Evolutionary conservation across 2,329 filamentous ascomycete genomes (phyloP).

Genomic region (Claviceps capensis): DNA sequence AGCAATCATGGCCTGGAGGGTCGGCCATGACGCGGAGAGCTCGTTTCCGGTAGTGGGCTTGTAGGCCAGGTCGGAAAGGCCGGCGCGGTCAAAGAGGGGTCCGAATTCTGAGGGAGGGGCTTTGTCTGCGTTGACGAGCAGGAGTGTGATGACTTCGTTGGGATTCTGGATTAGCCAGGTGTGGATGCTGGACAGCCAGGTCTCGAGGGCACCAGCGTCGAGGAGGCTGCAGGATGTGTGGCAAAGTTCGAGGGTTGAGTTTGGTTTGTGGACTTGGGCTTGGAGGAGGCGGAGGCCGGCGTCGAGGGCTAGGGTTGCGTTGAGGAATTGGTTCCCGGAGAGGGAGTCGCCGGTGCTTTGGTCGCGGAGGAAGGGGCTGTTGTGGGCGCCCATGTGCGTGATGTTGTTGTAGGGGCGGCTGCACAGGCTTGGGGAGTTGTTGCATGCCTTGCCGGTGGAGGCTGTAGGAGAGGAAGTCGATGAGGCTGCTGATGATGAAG

Average conservation of each 20-base stretch:
- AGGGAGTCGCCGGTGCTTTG: conserved; percentile 44
- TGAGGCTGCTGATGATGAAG: conserved; percentile 8
- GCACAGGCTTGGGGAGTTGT: conserved; percentile 69
- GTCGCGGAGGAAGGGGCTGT: conserved; percentile 59
- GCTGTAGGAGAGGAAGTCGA: conserved; percentile 5
- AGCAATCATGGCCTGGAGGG: conserved; percentile 54
- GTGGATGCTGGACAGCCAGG: conserved; percentile 52
- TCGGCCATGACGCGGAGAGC: conserved; percentile 48
- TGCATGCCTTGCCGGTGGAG: conserved; percentile 41
- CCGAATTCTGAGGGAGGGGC: conserved; percentile 41
- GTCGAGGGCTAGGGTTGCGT: conserved; percentile 56
- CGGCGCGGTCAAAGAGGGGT: conserved; percentile 38
- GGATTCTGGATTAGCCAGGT: conserved; percentile 56
- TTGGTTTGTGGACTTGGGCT: conserved; percentile 53
- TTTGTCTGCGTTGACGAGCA: conserved; percentile 58
- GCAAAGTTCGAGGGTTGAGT: conserved; percentile 51
- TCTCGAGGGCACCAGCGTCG: conserved; percentile 51
- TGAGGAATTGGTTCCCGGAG: conserved; percentile 61
- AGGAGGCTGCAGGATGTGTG: conserved; percentile 54
- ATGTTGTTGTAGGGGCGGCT: conserved; percentile 57
- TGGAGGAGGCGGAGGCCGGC: conserved; percentile 60
- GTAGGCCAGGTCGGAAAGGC: conserved; percentile 49
- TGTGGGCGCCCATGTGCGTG: conserved; percentile 65
- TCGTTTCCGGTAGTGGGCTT: conserved; percentile 27
- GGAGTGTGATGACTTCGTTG: conserved; percentile 61